Evolutionary conservation across 352 stramenopile species (phyloP), one percentile per base, ranked within the genome.

Genomic region (Pythium phragmitis): DNA sequence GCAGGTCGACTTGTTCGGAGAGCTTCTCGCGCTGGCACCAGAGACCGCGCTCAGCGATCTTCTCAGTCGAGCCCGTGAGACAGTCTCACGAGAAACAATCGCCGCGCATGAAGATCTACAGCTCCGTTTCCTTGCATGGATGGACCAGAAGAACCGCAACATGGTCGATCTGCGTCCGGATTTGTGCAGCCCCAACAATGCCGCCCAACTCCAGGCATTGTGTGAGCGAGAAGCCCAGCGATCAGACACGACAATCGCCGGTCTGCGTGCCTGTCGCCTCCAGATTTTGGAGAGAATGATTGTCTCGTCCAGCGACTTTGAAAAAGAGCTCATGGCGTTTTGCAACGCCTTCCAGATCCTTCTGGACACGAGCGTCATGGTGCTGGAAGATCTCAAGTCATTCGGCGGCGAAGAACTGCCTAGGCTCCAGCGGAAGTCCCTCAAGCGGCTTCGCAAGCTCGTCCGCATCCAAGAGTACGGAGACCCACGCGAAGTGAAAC

Each of bases 161-260:
- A 77, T 65, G 3, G 26, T 77, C 28, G 71, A 84, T 37, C 60
- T 97, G 16, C 75, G 85, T 19, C 89, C 89, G 0, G 73, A 90
- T 28, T 69, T 96, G 28, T 89, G 84, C 57, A 92, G 80, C 13
- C 77, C 78, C 12, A 94, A 97, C 71, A 83, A 87, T 36, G 60
- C 45, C 1, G 42, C 67, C 0, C 69, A 84, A 41, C 67, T 97
- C 33, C 59, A 69, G 33, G 70, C 69, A 13, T 63, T 97, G 13
- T 82, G 82, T 56, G 63, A 69, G 4, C 82, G 76, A 23, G 89
- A 97, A 64, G 61, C 57, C 23, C 19, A 46, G 6, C 79, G 80
- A 0, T 82, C 79, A 1, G 64, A 71, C 1, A 58, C 67, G 21
- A 77, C 73, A 16, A 59, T 80, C 48, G 36, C 41, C 8, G 60